A percentile compares a stretch with the other conserved stretches of the same genome.
Evolutionary conservation across 2,329 filamentous ascomycete genomes (phyloP).

Genomic region (Colletotrichum kahawae): DNA sequence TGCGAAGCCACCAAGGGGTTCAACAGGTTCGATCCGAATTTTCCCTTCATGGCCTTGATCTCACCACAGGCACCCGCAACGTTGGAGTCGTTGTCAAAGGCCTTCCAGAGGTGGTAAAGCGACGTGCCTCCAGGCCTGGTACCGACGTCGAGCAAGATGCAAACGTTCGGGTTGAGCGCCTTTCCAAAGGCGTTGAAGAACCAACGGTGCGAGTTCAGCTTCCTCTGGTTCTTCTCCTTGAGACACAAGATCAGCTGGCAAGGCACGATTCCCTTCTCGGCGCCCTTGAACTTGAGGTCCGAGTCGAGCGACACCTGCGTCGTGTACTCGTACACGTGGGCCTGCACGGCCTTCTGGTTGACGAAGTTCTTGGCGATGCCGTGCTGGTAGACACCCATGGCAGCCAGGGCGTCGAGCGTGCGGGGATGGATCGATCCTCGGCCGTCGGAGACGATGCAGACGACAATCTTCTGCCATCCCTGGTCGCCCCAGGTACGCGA

Average conservation of each 20-base stretch:
- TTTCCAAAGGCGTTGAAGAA: slow-evolving; percentile 98
- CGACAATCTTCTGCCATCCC: slow-evolving; percentile 99
- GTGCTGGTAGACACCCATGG: slow-evolving; percentile 97
- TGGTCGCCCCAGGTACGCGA: slow-evolving; percentile 96
- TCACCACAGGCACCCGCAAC: slow-evolving; percentile 97
- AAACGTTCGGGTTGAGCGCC: slow-evolving; percentile 92
- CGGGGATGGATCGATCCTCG: slow-evolving; percentile 88
- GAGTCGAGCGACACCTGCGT: slow-evolving; percentile 96
- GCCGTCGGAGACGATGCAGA: slow-evolving; percentile 94
- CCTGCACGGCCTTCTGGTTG: slow-evolving; percentile 93
- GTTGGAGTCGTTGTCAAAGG: slow-evolving; percentile 96
- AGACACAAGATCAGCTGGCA: slow-evolving; percentile 98
- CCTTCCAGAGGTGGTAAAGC: slow-evolving; percentile 98
- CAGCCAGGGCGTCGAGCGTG: slow-evolving; percentile 91
- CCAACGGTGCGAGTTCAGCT: slow-evolving; percentile 98
- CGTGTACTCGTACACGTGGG: slow-evolving; percentile 98
- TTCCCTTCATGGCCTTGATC: slow-evolving; percentile 96
- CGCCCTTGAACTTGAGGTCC: slow-evolving; percentile 97
- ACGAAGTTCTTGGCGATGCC: slow-evolving; percentile 98
- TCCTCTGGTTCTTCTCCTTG: slow-evolving; percentile 97
- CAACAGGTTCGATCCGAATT: slow-evolving; percentile 78
- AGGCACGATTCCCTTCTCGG: slow-evolving; percentile 97
- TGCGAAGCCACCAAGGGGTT: slow-evolving; percentile 96
- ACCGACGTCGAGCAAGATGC: slow-evolving; percentile 94
- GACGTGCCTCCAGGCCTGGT: slow-evolving; percentile 89